Conservation (phyloP, 1,284 basidiomycete species). For the Phaffia rhodozyma region DNA sequence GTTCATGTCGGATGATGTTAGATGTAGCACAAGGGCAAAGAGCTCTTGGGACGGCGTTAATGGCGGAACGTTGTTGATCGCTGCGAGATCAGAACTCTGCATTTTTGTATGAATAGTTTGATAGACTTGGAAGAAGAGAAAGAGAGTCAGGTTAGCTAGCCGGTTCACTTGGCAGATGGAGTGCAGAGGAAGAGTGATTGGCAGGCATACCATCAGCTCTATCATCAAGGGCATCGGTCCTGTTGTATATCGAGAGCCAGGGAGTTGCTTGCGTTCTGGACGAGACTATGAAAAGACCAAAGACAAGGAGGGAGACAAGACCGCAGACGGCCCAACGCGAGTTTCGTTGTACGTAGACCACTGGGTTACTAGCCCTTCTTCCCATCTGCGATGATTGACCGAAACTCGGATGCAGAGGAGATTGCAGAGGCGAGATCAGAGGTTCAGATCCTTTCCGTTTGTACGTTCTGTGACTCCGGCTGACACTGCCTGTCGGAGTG, state of each 20-base stretch:
- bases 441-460: too few species aligned
- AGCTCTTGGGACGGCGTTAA: slow-evolving; percentile 48
- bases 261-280: too few species aligned
- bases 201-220: background rate
- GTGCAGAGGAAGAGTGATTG: background rate
- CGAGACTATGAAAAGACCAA: background rate
- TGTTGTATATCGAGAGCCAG: too few species aligned
- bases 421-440: background rate
- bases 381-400: background rate
- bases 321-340: background rate
- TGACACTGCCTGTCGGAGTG: too few species aligned
- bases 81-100: background rate
- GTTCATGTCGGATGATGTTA: slow-evolving; percentile 58
- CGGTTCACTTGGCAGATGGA: background rate
- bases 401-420: background rate
- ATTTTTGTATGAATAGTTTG: background rate
- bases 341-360: background rate
- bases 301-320: background rate
- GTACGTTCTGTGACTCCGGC: too few species aligned
- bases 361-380: background rate
- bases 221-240: slow-evolving; percentile 1
- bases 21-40: slow-evolving; percentile 57
- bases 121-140: background rate
- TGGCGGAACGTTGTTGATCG: background rate
- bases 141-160: background rate